Conservation (phyloP, 2,329 filamentous ascomycete genomes). For the Ophiostoma sp. region DNA sequence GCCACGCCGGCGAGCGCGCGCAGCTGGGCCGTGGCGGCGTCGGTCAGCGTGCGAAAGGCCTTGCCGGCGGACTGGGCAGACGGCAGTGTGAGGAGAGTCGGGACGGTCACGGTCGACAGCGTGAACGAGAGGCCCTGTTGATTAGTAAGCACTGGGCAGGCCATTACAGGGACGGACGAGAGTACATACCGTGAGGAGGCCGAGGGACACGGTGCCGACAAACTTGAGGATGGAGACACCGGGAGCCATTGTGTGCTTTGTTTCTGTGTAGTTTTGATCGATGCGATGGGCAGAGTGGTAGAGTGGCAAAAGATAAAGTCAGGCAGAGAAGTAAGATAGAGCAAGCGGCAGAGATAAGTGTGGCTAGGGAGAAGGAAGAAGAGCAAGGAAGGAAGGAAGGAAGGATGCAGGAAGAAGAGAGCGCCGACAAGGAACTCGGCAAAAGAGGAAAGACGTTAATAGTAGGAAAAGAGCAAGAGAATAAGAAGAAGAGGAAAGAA, state of each 20-base stretch:
- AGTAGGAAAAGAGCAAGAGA: neutral
- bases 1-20: slow-evolving; percentile 64
- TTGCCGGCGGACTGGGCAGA: slow-evolving; percentile 66
- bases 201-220: slow-evolving; percentile 83
- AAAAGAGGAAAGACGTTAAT: neutral
- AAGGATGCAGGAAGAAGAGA: neutral
- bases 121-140: slow-evolving; percentile 81
- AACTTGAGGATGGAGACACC: slow-evolving; percentile 81
- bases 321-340: neutral
- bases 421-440: neutral
- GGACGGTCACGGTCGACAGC: slow-evolving; percentile 69
- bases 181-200: slow-evolving; percentile 72
- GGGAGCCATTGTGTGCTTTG: slow-evolving; percentile 50
- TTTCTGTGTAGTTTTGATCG: neutral
- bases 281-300: neutral
- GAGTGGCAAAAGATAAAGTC: neutral
- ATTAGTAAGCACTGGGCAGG: neutral
- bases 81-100: slow-evolving; percentile 73
- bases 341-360: neutral
- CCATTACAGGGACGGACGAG: slow-evolving; percentile 34
- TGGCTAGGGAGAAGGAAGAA: neutral
- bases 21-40: slow-evolving; percentile 59
- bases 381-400: neutral
- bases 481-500: neutral
- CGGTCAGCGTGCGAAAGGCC: slow-evolving; percentile 63